A percentile compares a stretch with the other conserved stretches of the same genome.
Conservation (phyloP, 257 asterid genomes). For the Penstemon eatonii region DNA sequence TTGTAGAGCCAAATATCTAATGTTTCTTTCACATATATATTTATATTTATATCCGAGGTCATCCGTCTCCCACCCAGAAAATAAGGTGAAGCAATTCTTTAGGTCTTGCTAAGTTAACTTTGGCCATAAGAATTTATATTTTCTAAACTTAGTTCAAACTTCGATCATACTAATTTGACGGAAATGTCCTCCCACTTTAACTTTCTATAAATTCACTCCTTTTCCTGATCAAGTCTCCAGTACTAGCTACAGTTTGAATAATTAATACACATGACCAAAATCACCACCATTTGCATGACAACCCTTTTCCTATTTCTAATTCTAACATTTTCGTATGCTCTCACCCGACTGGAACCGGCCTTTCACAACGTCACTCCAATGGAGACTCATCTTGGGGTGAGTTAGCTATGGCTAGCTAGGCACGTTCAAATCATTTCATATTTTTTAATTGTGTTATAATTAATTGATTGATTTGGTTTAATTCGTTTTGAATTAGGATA, state of each 20-base stretch:
- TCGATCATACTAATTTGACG: constrained; percentile 22
- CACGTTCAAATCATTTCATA: background rate
- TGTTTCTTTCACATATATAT: background rate
- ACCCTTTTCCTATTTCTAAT: constrained; percentile 36
- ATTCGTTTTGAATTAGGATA: constrained; percentile 30
- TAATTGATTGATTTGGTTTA: background rate
- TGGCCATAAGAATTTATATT: background rate
- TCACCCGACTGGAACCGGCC: constrained; percentile 43
- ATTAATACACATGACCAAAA: constrained; percentile 42
- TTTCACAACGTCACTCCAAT: constrained; percentile 58
- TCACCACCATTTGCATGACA: constrained; percentile 36
- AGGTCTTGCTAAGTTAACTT: constrained; percentile 15
- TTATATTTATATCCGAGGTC: no score
- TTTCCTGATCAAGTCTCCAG: no score
- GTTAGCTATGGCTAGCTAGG: constrained; percentile 30
- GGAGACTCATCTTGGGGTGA: constrained; percentile 43
- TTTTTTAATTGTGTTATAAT: no score
- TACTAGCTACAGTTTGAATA: background rate
- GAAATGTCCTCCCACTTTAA: constrained; percentile 24
- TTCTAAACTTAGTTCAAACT: constrained; percentile 5
- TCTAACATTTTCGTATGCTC: constrained; percentile 30
- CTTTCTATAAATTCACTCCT: constrained; percentile 30
- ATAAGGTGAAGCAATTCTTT: constrained; percentile 32
- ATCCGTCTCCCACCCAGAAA: constrained; percentile 21
- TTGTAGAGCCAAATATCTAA: no score